These are phyloP conservation scores for Astrothelium subdiscretum DNA, from an alignment of 495 filamentous ascomycete genomes.

Conservation along the genomic window DNA sequence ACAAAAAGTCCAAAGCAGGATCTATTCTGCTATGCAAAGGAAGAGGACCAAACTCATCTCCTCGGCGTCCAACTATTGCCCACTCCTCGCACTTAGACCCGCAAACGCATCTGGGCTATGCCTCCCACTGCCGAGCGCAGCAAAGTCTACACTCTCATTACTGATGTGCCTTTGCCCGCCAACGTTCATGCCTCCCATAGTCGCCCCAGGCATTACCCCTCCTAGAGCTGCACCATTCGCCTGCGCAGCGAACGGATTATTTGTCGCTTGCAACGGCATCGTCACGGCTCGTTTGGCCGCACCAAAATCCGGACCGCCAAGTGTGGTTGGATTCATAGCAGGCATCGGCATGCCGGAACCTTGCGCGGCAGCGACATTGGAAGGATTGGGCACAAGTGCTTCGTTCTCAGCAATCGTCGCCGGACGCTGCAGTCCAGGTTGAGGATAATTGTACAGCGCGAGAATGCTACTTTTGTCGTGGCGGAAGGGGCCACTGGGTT, in stretches of 20 bases:
- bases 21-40: neutral
- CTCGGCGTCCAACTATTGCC: slow-evolving; percentile 21
- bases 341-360: slow-evolving; percentile 7
- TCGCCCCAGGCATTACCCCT: slow-evolving; percentile 3
- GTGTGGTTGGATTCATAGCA: slow-evolving; percentile 14
- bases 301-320: slow-evolving; percentile 12
- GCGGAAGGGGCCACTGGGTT: slow-evolving; percentile 38
- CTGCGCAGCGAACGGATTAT: slow-evolving; percentile 29
- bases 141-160: slow-evolving; percentile 82
- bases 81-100: slow-evolving; percentile 65
- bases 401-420: slow-evolving; percentile 12
- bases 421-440: slow-evolving; percentile 46
- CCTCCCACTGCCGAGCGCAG: slow-evolving; percentile 51
- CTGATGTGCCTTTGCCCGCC: slow-evolving; percentile 49
- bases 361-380: neutral
- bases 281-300: slow-evolving; percentile 18
- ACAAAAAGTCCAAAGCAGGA: neutral
- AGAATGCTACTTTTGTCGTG: slow-evolving; percentile 77
- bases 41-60: neutral
- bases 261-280: slow-evolving; percentile 13
- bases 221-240: neutral
- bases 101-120: slow-evolving; percentile 96
- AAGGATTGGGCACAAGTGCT: slow-evolving; percentile 22
- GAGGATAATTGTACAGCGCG: slow-evolving; percentile 71
- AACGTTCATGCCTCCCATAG: neutral